phyloP scores from a whole-genome alignment of 345 rosid genomes.

The Psidium guajava region DNA sequence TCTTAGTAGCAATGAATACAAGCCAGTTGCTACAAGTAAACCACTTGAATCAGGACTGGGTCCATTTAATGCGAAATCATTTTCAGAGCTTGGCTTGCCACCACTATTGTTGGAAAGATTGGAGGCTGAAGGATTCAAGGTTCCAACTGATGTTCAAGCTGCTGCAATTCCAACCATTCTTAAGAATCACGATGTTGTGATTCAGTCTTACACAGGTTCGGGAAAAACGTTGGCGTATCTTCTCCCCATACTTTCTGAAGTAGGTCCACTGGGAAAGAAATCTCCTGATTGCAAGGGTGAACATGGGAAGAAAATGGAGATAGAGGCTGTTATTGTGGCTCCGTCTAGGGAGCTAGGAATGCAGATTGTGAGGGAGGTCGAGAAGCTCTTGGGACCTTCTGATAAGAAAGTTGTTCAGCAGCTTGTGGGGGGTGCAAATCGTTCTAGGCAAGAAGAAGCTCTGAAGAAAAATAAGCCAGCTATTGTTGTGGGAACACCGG shows the following conservation, averaged over 20 bases:
- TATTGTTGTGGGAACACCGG: constrained; percentile 91
- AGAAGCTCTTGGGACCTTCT: constrained; percentile 69
- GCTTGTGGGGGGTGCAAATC: constrained; percentile 94
- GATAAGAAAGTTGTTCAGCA: constrained; percentile 83
- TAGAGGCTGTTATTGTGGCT: constrained; percentile 88
- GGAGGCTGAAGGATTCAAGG: constrained; percentile 54
- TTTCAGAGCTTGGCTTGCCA: constrained; percentile 86
- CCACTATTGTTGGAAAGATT: constrained; percentile 48
- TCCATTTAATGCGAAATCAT: constrained; percentile 66
- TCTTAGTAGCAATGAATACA: constrained; percentile 15
- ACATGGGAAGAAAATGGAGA: constrained; percentile 35
- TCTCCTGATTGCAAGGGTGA: constrained; percentile 21
- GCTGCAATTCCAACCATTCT: constrained; percentile 72
- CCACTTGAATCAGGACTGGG: constrained; percentile 37
- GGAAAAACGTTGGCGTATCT: constrained; percentile 90
- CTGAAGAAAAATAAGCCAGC: constrained; percentile 87
- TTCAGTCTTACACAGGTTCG: constrained; percentile 89
- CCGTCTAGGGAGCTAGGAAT: constrained; percentile 92
- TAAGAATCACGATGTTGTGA: constrained; percentile 65
- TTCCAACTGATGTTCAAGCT: constrained; percentile 85
- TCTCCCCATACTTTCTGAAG: constrained; percentile 71
- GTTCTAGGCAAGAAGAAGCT: constrained; percentile 93
- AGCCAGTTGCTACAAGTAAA: constrained; percentile 22
- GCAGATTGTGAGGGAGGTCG: constrained; percentile 92
- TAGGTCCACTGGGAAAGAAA: constrained; percentile 52